Conservation (phyloP, 2,329 filamentous ascomycete species). For the Endoconidiophora polonica region DNA sequence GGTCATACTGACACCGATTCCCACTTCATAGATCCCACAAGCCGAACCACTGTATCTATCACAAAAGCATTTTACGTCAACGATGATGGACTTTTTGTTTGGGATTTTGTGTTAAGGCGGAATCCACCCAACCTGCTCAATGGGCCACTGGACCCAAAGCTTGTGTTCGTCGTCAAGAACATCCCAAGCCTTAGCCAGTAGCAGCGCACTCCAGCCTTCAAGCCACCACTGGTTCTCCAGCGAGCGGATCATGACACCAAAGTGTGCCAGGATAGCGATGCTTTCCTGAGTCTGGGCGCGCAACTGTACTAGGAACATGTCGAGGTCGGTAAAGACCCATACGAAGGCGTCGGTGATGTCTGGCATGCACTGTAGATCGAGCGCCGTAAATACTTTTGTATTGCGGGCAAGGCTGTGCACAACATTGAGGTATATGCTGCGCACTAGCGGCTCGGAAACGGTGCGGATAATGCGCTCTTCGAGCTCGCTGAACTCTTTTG, state of each 20-base stretch:
- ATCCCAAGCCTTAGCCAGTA: slow-evolving; percentile 20
- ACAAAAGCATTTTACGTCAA: too few relatives aligned
- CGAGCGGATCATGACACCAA: slow-evolving; percentile 20
- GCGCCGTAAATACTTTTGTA: slow-evolving; percentile 5
- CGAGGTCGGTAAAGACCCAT: slow-evolving; percentile 23
- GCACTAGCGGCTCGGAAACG: slow-evolving; percentile 3
- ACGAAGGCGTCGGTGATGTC: slow-evolving; percentile 25
- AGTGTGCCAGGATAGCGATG: slow-evolving; percentile 21
- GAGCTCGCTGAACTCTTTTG: slow-evolving; percentile 8
- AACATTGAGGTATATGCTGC: slow-evolving; percentile 2
- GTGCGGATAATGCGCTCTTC: slow-evolving; percentile 8
- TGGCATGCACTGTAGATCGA: slow-evolving; percentile 4
- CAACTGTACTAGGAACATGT: slow-evolving; percentile 22
- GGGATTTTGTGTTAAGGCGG: slow-evolving; percentile 3
- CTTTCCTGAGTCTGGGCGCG: slow-evolving; percentile 17
- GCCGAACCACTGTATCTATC: too few relatives aligned
- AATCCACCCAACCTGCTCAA: slow-evolving; percentile 14
- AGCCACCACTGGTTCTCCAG: slow-evolving; percentile 22
- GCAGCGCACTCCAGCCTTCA: slow-evolving; percentile 21
- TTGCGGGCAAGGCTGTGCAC: slow-evolving; percentile 8
- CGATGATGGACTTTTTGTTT: too few relatives aligned
- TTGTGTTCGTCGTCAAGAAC: slow-evolving; percentile 22
- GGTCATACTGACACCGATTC: too few relatives aligned
- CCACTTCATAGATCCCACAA: too few relatives aligned
- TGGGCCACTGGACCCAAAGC: slow-evolving; percentile 20